Conservation (phyloP, 805 yeast genomes). For the Nakazawaea wyomingensis region DNA sequence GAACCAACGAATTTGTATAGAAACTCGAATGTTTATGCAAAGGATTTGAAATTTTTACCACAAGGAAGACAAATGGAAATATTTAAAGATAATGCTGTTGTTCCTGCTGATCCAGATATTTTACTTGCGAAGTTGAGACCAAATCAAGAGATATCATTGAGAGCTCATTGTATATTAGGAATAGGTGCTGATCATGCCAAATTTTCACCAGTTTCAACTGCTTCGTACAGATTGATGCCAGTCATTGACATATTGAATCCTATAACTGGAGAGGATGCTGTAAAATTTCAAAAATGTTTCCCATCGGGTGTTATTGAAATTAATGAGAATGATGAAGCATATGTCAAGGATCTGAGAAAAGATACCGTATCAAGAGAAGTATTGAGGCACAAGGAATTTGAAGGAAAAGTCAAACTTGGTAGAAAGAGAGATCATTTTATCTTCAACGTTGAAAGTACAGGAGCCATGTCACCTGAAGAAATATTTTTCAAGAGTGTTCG, state of each 20-base stretch:
- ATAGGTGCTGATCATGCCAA: slow-evolving; percentile 95
- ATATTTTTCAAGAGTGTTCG: slow-evolving; percentile 88
- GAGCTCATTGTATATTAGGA: slow-evolving; percentile 89
- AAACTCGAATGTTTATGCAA: slow-evolving; percentile 84
- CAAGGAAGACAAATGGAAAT: slow-evolving; percentile 79
- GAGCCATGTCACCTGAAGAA: slow-evolving; percentile 97
- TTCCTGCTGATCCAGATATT: slow-evolving; percentile 83
- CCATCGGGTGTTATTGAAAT: slow-evolving; percentile 89
- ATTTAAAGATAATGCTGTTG: slow-evolving; percentile 63
- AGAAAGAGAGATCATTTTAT: slow-evolving; percentile 90
- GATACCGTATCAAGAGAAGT: slow-evolving; percentile 98
- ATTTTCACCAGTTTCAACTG: slow-evolving; percentile 95
- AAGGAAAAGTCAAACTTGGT: slow-evolving; percentile 85
- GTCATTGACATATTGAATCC: slow-evolving; percentile 71
- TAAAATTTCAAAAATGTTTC: slow-evolving; percentile 81
- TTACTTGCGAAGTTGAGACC: slow-evolving; percentile 90
- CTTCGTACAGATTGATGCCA: slow-evolving; percentile 91
- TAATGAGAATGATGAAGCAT: slow-evolving; percentile 61
- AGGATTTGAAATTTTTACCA: slow-evolving; percentile 84
- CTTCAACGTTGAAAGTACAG: slow-evolving; percentile 90
- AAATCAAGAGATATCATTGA: slow-evolving; percentile 89
- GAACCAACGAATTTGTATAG: slow-evolving; percentile 81
- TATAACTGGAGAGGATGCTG: slow-evolving; percentile 71
- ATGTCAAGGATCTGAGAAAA: slow-evolving; percentile 81
- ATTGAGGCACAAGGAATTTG: slow-evolving; percentile 85